Evolutionary conservation across 2,329 filamentous ascomycete genomes (phyloP), one percentile per base, ranked within the genome.

Genomic region (Cladosporium sp.): DNA sequence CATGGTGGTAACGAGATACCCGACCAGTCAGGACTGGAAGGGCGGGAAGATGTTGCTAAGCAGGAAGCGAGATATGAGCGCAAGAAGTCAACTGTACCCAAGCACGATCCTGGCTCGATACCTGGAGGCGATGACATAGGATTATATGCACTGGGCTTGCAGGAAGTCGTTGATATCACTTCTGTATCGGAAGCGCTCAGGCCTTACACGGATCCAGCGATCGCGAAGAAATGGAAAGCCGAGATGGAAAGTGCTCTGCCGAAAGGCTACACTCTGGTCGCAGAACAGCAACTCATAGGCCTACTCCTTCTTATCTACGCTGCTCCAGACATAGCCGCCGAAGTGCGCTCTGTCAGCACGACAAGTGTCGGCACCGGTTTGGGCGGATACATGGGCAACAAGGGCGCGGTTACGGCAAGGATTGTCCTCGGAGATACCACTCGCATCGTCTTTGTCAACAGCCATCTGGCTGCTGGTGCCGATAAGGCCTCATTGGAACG

Each of bases 331-430:
- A 80, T 97, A 40, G 84, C 84, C 1, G 81, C 86, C 0, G 88
- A 87, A 2, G 84, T 97, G 66, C 89, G 86, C 62, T 89, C 90
- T 51, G 85, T 96, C 65, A 95, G 90, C 73, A 92, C 88, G 1
- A 86, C 86, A 4, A 88, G 85, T 59, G 88, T 97, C 7, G 93
- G 92, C 0, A 99, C 94, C 0, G 94, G 94, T 0, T 74, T 97
- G 43, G 84, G 95, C 74, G 93, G 93, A 0, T 96, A 96, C 69
- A 88, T 97, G 78, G 94, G 94, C 9, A 99, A 99, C 73, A 99
- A 99, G 72, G 94, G 94, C 1, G 93, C 90, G 3, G 88, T 96
- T 0, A 84, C 88, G 3, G 88, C 89, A 3, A 84, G 93, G 19
- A 78, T 99, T 3, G 80, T 99, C 0, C 77, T 99, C 0, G 94